Conservation (phyloP, 352 stramenopile species). For the Pythium chondricola region DNA sequence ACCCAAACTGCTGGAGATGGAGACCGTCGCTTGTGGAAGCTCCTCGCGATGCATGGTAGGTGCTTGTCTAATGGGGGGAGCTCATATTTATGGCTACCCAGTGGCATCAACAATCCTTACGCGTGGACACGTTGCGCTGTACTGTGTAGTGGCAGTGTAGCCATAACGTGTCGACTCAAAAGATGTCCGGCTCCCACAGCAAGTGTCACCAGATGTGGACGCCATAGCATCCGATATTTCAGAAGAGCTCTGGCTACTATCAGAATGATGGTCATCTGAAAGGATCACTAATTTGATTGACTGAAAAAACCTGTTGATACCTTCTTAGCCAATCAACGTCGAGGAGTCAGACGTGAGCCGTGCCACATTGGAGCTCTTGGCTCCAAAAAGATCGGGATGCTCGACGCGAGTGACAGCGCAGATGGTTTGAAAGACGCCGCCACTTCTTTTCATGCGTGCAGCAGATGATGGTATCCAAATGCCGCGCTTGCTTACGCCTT, state of each 20-base stretch:
- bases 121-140: too few relatives aligned
- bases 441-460: slow-evolving; percentile 4
- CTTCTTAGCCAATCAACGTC: slow-evolving; percentile 5
- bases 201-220: background rate
- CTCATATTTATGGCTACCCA: too few relatives aligned
- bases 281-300: slow-evolving; percentile 6
- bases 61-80: too few relatives aligned
- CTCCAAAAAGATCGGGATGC: background rate
- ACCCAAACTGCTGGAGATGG: too few relatives aligned
- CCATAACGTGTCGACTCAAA: background rate
- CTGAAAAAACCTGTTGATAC: background rate
- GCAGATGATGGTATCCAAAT: slow-evolving; percentile 12
- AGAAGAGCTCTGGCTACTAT: slow-evolving; percentile 11
- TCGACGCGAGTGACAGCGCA: background rate
- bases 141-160: slow-evolving; percentile 7
- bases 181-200: background rate
- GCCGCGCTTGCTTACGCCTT: slow-evolving; percentile 1
- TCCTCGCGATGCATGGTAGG: too few relatives aligned
- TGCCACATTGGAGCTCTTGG: background rate
- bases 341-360: slow-evolving; percentile 7
- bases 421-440: slow-evolving; percentile 10
- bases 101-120: too few relatives aligned
- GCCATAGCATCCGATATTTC: slow-evolving; percentile 9
- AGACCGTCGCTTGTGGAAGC: too few relatives aligned
- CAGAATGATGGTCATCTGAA: background rate